Evolutionary conservation across 257 asterid species (phyloP), one percentile per base, ranked within the genome.

Genomic region (Solanum peruvianum): DNA sequence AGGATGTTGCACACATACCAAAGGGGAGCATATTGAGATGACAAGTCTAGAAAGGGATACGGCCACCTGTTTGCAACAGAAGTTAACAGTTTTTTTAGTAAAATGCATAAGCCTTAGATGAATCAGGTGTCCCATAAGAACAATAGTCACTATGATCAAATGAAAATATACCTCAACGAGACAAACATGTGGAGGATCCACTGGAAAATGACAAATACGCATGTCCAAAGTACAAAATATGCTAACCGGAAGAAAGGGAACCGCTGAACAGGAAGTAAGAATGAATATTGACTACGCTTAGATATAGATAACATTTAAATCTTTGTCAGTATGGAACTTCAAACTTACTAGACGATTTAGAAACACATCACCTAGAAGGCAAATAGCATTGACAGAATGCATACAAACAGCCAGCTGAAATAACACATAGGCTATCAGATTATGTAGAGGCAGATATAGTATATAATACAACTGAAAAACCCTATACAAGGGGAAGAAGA

Each of bases 201-300:
- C 88, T 96, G 99, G 93, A 94, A 94, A 92, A 92, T n/a, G 92
- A 94, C 94, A 87, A 88, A 96, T 12, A 85, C 77, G 70, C 91
- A 89, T 16, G 98, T 96, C 95, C 92, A 95, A 47, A 95, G 87
- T 66, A 91, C 87, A 90, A 96, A 95, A 88, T 96, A 96, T 49
- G 94, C 98, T 47, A 95, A 86, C 39, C 99, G 95, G 83, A 95
- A 96, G 95, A 93, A 94, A 70, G 98, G 99, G 84, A 96, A 96
- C 39, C 90, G 89, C 99, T 96, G 98, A 49, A 90, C 88, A 47
- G 27, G 86, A 87, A 88, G 83, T n/a, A n/a, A 80, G 44, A 80
- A 31, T 3, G 69, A 47, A 52, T 49, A 90, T 45, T 58, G 72
- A 84, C 69, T 47, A 80, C 29, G 56, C 27, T 90, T 37, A 89